These are phyloP conservation scores for Astragalus glycyphyllos DNA, from an alignment of 306 rosid species.

Conservation along the genomic window DNA sequence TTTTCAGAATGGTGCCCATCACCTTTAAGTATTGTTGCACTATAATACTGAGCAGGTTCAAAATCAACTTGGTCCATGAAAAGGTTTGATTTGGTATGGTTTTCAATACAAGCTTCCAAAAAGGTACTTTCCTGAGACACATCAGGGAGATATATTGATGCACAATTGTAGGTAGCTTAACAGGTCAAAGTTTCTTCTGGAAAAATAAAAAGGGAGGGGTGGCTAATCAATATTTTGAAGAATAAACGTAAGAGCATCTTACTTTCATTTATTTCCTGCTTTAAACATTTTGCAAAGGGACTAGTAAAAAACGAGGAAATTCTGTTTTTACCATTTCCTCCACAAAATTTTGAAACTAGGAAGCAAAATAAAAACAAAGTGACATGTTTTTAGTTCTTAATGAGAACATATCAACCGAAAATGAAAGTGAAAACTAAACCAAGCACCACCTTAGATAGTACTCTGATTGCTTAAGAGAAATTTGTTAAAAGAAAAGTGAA, in stretches of 20 bases:
- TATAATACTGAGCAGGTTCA: constrained; percentile 88
- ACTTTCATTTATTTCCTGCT: constrained; percentile 4
- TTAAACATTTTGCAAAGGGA: constrained; percentile 10
- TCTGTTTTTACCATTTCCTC: constrained; percentile 12
- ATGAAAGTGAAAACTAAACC: background rate
- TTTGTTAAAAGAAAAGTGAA: background rate
- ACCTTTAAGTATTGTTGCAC: constrained; percentile 74
- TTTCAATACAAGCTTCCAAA: constrained; percentile 98
- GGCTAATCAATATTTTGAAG: constrained; percentile 20
- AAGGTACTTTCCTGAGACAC: constrained; percentile 84
- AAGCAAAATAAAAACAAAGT: constrained; percentile 2
- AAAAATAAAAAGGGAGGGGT: constrained; percentile 16
- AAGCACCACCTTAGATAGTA: background rate
- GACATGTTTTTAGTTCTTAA: background rate
- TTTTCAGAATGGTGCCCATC: constrained; percentile 62
- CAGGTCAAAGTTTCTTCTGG: constrained; percentile 22
- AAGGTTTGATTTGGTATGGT: constrained; percentile 95
- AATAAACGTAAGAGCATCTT: constrained; percentile 13
- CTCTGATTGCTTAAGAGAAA: constrained; percentile 29
- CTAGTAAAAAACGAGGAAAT: background rate
- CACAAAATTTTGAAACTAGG: background rate
- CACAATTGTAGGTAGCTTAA: constrained; percentile 35
- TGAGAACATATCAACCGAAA: background rate
- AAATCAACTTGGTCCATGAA: constrained; percentile 99
- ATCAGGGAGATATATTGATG: constrained; percentile 36